A percentile compares a stretch with the other conserved stretches of the same genome.
phyloP scores from a whole-genome alignment of 208 protist genomes.

The Trichomonas tenax region DNA sequence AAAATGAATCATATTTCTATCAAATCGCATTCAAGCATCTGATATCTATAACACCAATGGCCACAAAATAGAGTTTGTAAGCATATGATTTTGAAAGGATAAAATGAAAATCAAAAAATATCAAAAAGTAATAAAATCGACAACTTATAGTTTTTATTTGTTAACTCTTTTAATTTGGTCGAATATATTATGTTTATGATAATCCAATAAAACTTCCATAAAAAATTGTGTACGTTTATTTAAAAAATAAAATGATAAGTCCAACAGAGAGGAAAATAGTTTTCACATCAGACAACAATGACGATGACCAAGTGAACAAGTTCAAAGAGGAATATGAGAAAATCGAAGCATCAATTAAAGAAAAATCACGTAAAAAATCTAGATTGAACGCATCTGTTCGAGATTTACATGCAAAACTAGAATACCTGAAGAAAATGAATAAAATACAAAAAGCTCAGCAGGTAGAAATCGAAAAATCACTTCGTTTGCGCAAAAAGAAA shows the following conservation, averaged over 20 bases:
- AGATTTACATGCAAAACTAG: not conserved
- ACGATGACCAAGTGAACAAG: not conserved
- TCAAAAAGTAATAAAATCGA: too few relatives aligned
- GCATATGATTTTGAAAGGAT: too few relatives aligned
- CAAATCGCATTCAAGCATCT: too few relatives aligned
- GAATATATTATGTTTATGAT: too few relatives aligned
- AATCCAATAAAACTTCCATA: too few relatives aligned
- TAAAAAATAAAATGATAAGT: not conserved
- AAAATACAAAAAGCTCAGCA: not conserved
- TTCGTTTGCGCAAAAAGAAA: not conserved
- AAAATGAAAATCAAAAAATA: too few relatives aligned
- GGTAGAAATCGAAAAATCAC: not conserved
- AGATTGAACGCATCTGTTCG: not conserved
- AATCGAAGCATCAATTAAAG: not conserved
- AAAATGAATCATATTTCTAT: too few relatives aligned
- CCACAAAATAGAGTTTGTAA: too few relatives aligned
- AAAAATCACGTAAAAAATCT: not conserved
- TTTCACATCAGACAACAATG: not conserved
- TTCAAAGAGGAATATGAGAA: not conserved
- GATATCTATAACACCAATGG: too few relatives aligned
- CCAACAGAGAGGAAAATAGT: not conserved
- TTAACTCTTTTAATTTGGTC: too few relatives aligned
- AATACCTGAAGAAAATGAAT: not conserved
- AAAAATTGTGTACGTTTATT: not conserved
- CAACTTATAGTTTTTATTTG: too few relatives aligned